Evolutionary conservation across 768 basidiomycete species (phyloP), one percentile per base, ranked within the genome.

Genomic region (Suillus weaverae): DNA sequence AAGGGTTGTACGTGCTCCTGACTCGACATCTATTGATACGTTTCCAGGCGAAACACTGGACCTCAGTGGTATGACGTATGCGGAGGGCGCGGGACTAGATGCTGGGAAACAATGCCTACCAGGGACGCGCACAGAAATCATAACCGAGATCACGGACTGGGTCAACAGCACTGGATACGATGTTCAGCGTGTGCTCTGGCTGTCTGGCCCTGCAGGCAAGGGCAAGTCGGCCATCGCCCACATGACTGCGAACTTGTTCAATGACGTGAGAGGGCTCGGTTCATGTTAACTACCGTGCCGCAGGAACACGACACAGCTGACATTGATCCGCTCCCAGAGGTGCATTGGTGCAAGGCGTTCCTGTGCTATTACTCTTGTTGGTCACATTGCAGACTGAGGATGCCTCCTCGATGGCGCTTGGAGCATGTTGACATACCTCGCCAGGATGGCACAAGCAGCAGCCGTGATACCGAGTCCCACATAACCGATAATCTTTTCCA

Each of bases 121-220:
- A 3, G 68, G 65, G 4, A 77, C 73, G 1, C 71, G 72, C 5
- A 20, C 46, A n/a, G 64, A 62, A 10, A 67, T 76, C 18, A 62
- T 76, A 30, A 66, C 71, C 13, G 69, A 70, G n/a, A 72, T 77
- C 33, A 61, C 38, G 20, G 33, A 64, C 22, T 77, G 76, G 76
- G 50, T 66, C 22, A 63, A 69, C 50, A 46, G 67, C 36, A 55
- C 59, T 3, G 30, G 54, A n/a, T 54, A 38, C 8, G 30, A 64
- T 26, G 38, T 60, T 22, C 26, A 51, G 11, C 59, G 63, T 18
- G 50, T 51, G 6, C 13, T 26, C 5, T 50, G 48, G 48, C 22
- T 50, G 26, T 50, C 48, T 14, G 48, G 48, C 22, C 48, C 48
- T 13, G 48, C 48, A 14, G 48, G 48, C 2, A 50, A 13, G 22